phyloP scores from a whole-genome alignment of 108 stramenopile genomes.

The Asterionellopsis glacialis region DNA sequence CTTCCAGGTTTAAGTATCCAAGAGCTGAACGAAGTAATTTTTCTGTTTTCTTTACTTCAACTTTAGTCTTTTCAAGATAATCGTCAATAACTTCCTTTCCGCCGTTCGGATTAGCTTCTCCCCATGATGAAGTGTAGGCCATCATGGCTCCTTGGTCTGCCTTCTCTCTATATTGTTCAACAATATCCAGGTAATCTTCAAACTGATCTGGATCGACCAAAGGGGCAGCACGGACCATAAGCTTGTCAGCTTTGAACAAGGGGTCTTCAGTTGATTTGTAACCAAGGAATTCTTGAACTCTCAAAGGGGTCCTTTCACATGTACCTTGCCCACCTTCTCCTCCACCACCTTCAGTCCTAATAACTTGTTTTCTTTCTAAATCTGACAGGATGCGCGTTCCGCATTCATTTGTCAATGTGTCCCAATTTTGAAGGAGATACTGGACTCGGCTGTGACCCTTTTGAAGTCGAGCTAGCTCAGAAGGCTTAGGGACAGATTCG shows the following conservation, averaged over 20 bases:
- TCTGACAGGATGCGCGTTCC: conserved; percentile 53
- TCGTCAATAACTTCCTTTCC: conserved; percentile 76
- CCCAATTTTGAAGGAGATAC: conserved; percentile 68
- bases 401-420: conserved; percentile 52
- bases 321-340: conserved; percentile 33
- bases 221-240: conserved; percentile 60
- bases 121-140: conserved; percentile 55
- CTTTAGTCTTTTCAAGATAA: conserved; percentile 66
- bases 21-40: conserved; percentile 46
- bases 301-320: conserved; percentile 65
- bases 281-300: conserved; percentile 36
- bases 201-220: conserved; percentile 51
- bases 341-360: conserved; percentile 64
- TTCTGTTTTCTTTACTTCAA: conserved; percentile 58
- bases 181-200: conserved; percentile 64
- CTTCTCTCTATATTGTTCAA: conserved; percentile 69
- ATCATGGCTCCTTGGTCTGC: conserved; percentile 59
- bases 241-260: conserved; percentile 62
- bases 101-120: conserved; percentile 67
- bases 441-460: conserved; percentile 58
- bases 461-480: conserved; percentile 53
- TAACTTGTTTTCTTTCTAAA: conserved; percentile 52
- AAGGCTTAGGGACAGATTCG: conserved; percentile 34
- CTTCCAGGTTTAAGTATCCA: conserved; percentile 52
- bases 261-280: conserved; percentile 58